Evolutionary conservation across 2,329 filamentous ascomycete species (phyloP).

Genomic region (Talaromyces sp.): DNA sequence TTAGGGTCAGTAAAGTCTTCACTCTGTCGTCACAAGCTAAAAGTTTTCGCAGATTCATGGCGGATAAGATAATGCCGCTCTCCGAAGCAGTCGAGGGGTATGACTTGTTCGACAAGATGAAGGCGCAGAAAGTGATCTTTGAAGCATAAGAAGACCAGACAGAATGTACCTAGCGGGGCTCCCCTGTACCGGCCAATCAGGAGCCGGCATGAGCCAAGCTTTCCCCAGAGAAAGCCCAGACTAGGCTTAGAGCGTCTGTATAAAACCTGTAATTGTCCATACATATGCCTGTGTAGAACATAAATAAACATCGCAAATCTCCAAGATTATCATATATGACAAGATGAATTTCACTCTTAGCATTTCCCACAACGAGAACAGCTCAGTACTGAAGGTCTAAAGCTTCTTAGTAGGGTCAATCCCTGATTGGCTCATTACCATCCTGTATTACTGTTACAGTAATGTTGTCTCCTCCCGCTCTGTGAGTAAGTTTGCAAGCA

Average conservation of each 20-base stretch:
- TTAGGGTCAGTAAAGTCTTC: slow-evolving; percentile 54
- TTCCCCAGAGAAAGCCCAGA: slow-evolving; percentile 7
- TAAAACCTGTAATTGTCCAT: slow-evolving; percentile 10
- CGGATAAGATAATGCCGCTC: slow-evolving; percentile 70
- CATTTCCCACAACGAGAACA: not conserved
- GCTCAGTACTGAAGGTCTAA: not conserved
- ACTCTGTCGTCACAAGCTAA: not conserved
- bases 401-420: not conserved
- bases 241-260: slow-evolving; percentile 9
- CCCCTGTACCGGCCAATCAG: not conserved
- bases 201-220: not conserved
- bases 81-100: slow-evolving; percentile 65
- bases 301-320: not conserved
- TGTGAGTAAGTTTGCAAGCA: not conserved
- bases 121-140: slow-evolving; percentile 72
- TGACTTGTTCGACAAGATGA: slow-evolving; percentile 68
- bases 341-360: too few relatives aligned
- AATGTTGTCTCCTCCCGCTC: not conserved
- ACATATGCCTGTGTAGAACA: not conserved
- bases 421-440: not conserved
- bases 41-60: slow-evolving; percentile 61
- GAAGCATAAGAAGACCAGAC: slow-evolving; percentile 41
- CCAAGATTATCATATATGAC: not conserved
- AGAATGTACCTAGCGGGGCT: not conserved
- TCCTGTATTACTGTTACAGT: not conserved